Evolutionary conservation across 164 flowering plant species (phyloP).

Genomic region (Santalum album): DNA sequence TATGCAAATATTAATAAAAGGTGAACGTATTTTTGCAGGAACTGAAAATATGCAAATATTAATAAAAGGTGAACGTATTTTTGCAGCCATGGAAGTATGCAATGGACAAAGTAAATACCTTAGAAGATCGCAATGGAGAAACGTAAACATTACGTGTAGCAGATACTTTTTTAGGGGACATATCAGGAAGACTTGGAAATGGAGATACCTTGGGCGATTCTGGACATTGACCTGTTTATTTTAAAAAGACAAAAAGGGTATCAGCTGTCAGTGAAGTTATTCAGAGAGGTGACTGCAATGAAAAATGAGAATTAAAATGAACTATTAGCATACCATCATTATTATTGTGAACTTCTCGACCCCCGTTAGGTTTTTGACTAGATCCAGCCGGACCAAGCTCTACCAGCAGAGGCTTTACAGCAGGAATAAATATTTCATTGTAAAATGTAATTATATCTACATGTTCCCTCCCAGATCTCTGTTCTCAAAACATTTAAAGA

Average conservation of each 20-base stretch:
- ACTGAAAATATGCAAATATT: not conserved
- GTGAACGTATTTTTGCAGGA: too few relatives aligned
- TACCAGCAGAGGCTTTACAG: conserved; percentile 72
- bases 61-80: not conserved
- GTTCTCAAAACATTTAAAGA: conserved; percentile 25
- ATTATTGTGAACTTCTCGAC: conserved; percentile 40
- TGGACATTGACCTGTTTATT: conserved; percentile 57
- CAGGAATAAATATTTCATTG: conserved; percentile 79
- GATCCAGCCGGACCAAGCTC: conserved; percentile 68
- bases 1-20: too few relatives aligned
- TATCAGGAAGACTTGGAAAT: conserved; percentile 91
- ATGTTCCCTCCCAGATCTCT: conserved; percentile 74
- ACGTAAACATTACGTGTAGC: conserved; percentile 90
- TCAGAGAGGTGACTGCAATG: not conserved
- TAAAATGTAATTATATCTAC: conserved; percentile 88
- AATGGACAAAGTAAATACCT: conserved; percentile 35
- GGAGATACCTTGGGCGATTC: conserved; percentile 66
- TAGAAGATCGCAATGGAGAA: conserved; percentile 87
- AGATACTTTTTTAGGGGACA: conserved; percentile 99
- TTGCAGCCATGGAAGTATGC: not conserved
- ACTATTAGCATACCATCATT: conserved; percentile 37
- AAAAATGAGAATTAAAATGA: not conserved
- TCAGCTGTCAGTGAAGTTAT: not conserved
- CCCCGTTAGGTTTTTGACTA: conserved; percentile 23
- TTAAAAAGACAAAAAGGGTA: conserved; percentile 7